Base-by-base conservation (phyloP, 2,329 filamentous ascomycete genomes). In the Clarireedia monteithiana region DNA sequence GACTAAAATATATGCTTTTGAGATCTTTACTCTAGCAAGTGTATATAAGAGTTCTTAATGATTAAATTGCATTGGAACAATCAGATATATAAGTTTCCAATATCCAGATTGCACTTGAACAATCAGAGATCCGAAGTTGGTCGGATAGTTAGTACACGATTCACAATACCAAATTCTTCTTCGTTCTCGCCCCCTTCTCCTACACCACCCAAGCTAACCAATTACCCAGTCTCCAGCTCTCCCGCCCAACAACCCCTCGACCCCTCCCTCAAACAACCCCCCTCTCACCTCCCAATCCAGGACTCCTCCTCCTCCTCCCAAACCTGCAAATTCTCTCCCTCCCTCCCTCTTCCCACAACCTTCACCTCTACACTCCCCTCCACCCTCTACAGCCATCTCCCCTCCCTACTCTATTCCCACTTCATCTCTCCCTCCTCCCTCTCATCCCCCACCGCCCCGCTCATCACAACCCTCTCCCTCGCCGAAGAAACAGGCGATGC, bases 301-400 rank as follows among this genome's bases (percentile, higher is more conserved):
- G 12, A 26, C 23, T 20, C 12, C 42, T 17, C 17, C 9, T 17
- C 17, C 9, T 14, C 50, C 10, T 17, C 36, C 7, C 42, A 40
- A 24, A 53, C 40, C 34, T 56, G 54, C 49, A 40, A 15, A 20
- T 56, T 56, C 20, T 30, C n/a, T 3, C 54, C 54, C 24, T 56
- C 54, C 6, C 30, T 40, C 4, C 36, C 49, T 26, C 47, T 45
- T 53, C 34, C 53, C 36, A 6, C 24, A 55, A 48, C 27, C 30
- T 24, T 53, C 58, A 40, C 27, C 53, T 17, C 26, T 17, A 26
- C 38, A 20, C 20, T 51, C 20, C 20, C 26, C 15, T 9, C 53
- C 45, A 42, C 53, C 23, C 42, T 51, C 6, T 50, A 47, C 20
- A 15, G 26, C 20, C 38, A 55, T 36, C 50, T 53, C 14, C 44